These are phyloP conservation scores for Pseudopediastrum boryanum DNA, from an alignment of 139 green algal species.

Conservation along the genomic window DNA sequence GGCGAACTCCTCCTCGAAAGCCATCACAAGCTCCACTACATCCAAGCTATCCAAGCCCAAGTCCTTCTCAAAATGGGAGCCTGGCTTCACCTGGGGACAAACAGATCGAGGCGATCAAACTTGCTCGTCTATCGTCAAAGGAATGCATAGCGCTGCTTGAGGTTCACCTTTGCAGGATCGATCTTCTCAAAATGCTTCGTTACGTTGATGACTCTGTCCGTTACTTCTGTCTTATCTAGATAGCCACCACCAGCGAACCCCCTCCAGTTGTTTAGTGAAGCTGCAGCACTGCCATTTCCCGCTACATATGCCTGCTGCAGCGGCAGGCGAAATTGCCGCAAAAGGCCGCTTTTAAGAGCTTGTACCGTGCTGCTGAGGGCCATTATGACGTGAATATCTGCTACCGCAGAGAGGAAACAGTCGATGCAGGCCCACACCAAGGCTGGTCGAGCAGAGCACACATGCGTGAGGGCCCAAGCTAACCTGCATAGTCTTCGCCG, in stretches of 20 bases:
- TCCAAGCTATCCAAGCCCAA: constrained; percentile 98
- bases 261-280: not conserved
- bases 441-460: too few species aligned
- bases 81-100: constrained; percentile 79
- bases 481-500: too few species aligned
- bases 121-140: not conserved
- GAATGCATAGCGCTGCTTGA: not conserved
- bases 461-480: too few species aligned
- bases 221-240: constrained; percentile 93
- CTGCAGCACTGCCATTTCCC: not conserved
- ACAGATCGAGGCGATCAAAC: not conserved
- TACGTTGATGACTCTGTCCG: constrained; percentile 89
- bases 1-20: constrained; percentile 99
- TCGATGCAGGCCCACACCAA: too few species aligned
- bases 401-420: too few species aligned
- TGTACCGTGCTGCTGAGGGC: constrained; percentile 8
- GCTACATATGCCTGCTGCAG: constrained; percentile 20
- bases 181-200: constrained; percentile 99
- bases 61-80: constrained; percentile 90
- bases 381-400: too few species aligned
- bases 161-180: constrained; percentile 91
- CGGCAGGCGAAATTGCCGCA: constrained; percentile 31
- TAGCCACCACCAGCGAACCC: constrained; percentile 66
- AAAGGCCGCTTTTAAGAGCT: constrained; percentile 10
- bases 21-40: constrained; percentile 99